Evolutionary conservation across 129 eudicot species (phyloP), one percentile per base, ranked within the genome.

Genomic region (Calendula officinalis): DNA sequence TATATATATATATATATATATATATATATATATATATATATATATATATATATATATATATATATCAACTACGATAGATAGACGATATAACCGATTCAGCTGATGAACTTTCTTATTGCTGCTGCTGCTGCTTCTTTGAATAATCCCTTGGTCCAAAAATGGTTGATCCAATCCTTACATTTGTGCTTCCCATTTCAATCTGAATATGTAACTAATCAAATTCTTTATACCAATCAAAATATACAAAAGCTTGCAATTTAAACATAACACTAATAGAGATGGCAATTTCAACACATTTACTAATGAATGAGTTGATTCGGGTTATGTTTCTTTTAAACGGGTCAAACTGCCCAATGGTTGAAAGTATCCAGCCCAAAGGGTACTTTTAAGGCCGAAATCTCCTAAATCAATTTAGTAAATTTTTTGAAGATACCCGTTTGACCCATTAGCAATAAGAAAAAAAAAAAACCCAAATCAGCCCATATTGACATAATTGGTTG

Each of bases 101-200:
- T 34, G 49, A 27, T 12, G 14, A 9, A 15, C 8, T 60, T 60
- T 41, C 46, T 65, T 51, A 66, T 32, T 57, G 36, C 32, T 62
- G 68, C 27, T 62, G 68, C 27, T 44, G 33, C 45, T 71, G 73
- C 69, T 73, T 88, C 79, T 82, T 84, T 6, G 95, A 53, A 55
- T 91, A 91, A 43, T 84, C 86, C 77, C 98, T 78, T 8, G 98
- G 91, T 54, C 98, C 98, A 70, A 91, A 91, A 80, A 91, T 86
- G 62, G 97, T 91, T 40, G 97, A 87, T 72, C 97, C 97, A 45
- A 91, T 77, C 69, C 97, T 80, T 58, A 91, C 95, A 35, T 73
- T 91, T 22, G 97, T 87, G 67, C 97, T 91, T 43, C 97, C 97
- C 95, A 91, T 82, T 75, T 84, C 92, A 47, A 91, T 91, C 97